Evolutionary conservation across 2,329 filamentous ascomycete species (phyloP), one percentile per base, ranked within the genome.

Genomic region (Paraphaeosphaeria sporulosa): DNA sequence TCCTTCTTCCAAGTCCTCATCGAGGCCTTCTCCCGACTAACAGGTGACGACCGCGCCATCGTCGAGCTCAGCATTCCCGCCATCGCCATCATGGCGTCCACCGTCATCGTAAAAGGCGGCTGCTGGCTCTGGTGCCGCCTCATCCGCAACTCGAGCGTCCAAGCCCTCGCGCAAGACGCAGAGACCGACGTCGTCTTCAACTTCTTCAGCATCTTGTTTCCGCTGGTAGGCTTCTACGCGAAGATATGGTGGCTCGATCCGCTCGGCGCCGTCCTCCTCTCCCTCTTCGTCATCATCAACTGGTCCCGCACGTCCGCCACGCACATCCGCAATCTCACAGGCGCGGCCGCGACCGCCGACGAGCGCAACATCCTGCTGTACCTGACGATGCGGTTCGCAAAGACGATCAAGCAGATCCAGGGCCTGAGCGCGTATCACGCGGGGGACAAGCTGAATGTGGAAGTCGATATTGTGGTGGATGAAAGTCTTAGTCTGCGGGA

Each of bases 341-440:
- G 92, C 19, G 91, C 91, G 68, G 90, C 90, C 0, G 91, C 92
- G 5, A 88, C 89, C 1, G 89, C 91, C 0, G 91, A 94, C 68
- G 90, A 95, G 80, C 86, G 93, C 32, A 96, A 95, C 73, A 87
- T 96, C 49, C 79, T 97, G 23, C 84, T 97, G 0, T 97, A 97
- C 79, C 85, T 96, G 67, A 95, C 93, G 1, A 96, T 97, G 91
- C 90, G 94, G 21, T 97, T 97, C 74, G 93, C 93, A 48, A 92
- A 91, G 67, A 90, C 91, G 13, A 96, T 97, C 72, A 88, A 87
- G 71, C 89, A 92, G 74, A 95, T 96, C 62, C 92, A 95, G 74
- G 92, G 92, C 34, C 80, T 95, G 58, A 89, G 93, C 67, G 92
- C 92, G 1, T 96, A 95, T 74, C 92, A 96, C 71, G 89, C 89